These are phyloP conservation scores for Monosporozyma aquatica DNA, from an alignment of 805 yeast species.

Conservation along the genomic window DNA sequence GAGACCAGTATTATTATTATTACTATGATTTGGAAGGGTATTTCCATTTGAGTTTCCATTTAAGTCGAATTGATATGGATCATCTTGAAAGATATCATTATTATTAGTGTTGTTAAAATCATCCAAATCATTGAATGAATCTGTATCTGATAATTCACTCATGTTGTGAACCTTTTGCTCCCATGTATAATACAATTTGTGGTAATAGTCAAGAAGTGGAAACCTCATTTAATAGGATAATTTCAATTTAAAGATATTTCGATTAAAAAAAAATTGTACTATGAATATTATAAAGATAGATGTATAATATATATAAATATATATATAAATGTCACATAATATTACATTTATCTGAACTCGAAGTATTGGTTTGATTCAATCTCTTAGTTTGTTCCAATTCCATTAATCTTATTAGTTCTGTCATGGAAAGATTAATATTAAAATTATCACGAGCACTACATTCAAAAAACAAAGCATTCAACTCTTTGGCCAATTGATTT, in stretches of 20 bases:
- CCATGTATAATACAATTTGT: too few species aligned
- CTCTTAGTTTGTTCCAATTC: constrained; percentile 1
- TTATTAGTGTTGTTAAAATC: too few species aligned
- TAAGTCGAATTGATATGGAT: not conserved
- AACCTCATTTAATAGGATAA: too few species aligned
- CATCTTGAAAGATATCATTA: not conserved
- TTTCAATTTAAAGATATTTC: too few species aligned
- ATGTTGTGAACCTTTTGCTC: too few species aligned
- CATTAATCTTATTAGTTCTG: constrained; percentile 10
- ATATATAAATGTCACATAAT: constrained; percentile 9
- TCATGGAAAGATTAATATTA: constrained; percentile 20
- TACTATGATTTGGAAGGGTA: too few species aligned
- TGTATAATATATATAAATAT: not conserved
- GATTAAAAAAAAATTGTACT: too few species aligned
- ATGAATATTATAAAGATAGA: too few species aligned
- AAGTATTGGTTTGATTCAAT: constrained; percentile 2
- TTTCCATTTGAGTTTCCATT: too few species aligned
- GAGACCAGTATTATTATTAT: not conserved
- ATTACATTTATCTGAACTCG: constrained; percentile 11
- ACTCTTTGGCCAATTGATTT: not conserved
- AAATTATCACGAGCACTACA: constrained; percentile 21
- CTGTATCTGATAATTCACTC: not conserved
- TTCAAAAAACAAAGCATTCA: constrained; percentile 21
- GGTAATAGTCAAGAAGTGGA: too few species aligned
- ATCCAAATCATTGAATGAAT: not conserved